These are phyloP conservation scores for Microstroma glucosiphilum DNA, from an alignment of 1,284 basidiomycete species.

Conservation along the genomic window DNA sequence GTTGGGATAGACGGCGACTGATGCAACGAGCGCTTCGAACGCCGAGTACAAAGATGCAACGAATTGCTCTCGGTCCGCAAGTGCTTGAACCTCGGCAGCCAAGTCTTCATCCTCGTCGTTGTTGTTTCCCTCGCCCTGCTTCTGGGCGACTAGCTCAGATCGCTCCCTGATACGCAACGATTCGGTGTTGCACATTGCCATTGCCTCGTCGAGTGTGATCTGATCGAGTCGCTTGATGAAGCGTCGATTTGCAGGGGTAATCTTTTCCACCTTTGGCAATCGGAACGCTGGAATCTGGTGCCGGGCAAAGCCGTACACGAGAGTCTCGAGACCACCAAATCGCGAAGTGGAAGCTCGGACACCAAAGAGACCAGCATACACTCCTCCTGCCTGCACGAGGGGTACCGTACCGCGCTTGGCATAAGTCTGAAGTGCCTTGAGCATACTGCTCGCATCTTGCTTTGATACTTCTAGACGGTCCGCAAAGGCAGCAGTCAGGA, in stretches of 20 bases:
- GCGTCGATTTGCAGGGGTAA: conserved; percentile 52
- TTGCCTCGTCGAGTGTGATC: conserved; percentile 53
- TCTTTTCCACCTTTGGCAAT: conserved; percentile 54
- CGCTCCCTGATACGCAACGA: conserved; percentile 47
- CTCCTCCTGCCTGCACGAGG: conserved; percentile 55
- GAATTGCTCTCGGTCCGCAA: conserved; percentile 55
- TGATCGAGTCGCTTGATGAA: conserved; percentile 53
- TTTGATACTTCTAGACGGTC: conserved; percentile 54
- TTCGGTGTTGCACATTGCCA: conserved; percentile 52
- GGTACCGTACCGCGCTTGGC: conserved; percentile 55
- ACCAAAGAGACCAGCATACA: conserved; percentile 56
- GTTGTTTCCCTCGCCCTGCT: conserved; percentile 20
- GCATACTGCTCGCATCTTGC: conserved; percentile 54
- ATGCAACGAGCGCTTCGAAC: conserved; percentile 54
- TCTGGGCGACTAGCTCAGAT: conserved; percentile 2
- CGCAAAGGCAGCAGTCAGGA: conserved; percentile 54
- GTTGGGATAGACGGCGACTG: conserved; percentile 54
- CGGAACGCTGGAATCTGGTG: conserved; percentile 58
- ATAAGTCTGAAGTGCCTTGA: conserved; percentile 55
- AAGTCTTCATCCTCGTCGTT: conserved; percentile 29
- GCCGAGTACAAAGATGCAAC: conserved; percentile 55
- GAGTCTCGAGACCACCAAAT: conserved; percentile 41
- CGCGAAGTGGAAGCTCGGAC: conserved; percentile 52
- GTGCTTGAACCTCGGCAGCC: conserved; percentile 30
- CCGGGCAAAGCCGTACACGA: conserved; percentile 57